phyloP scores from a whole-genome alignment of 768 basidiomycete species.

The Neoboletus magnificus region DNA sequence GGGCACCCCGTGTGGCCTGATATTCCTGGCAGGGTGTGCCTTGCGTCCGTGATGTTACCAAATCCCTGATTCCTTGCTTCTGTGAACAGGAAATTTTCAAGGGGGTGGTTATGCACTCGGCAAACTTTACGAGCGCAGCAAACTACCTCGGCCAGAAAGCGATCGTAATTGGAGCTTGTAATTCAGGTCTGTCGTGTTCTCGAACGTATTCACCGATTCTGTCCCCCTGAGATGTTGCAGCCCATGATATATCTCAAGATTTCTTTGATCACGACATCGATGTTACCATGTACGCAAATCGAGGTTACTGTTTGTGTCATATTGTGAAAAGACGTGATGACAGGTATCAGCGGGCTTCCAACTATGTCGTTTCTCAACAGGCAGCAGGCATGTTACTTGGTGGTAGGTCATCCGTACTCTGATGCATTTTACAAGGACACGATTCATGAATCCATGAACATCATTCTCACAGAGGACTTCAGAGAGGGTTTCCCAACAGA shows the following conservation, averaged over 20 bases:
- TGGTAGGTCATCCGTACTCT: background rate
- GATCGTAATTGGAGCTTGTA: slow-evolving; percentile 56
- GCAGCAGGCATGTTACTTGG: background rate
- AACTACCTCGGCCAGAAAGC: slow-evolving; percentile 56
- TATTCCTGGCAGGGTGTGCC: slow-evolving; percentile 19
- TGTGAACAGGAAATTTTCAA: slow-evolving; percentile 40
- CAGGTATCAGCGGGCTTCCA: slow-evolving; percentile 6
- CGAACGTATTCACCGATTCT: background rate
- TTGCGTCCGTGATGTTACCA: background rate
- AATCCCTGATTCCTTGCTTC: background rate
- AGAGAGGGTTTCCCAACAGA: slow-evolving; percentile 5
- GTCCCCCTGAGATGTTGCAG: background rate
- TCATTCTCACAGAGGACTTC: background rate
- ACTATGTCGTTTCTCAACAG: slow-evolving; percentile 1
- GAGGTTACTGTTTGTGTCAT: background rate
- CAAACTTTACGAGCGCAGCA: slow-evolving; percentile 41
- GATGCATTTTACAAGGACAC: background rate
- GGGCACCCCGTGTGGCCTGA: slow-evolving; percentile 40
- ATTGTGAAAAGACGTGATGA: background rate
- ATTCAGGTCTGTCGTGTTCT: slow-evolving; percentile 37
- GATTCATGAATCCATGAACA: background rate
- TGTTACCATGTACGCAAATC: slow-evolving; percentile 9
- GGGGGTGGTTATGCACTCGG: slow-evolving; percentile 47
- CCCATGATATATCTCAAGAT: slow-evolving; percentile 33
- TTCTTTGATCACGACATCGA: slow-evolving; percentile 22